Conservation (phyloP, 2,329 filamentous ascomycete species). For the Sarocladium strictum region DNA sequence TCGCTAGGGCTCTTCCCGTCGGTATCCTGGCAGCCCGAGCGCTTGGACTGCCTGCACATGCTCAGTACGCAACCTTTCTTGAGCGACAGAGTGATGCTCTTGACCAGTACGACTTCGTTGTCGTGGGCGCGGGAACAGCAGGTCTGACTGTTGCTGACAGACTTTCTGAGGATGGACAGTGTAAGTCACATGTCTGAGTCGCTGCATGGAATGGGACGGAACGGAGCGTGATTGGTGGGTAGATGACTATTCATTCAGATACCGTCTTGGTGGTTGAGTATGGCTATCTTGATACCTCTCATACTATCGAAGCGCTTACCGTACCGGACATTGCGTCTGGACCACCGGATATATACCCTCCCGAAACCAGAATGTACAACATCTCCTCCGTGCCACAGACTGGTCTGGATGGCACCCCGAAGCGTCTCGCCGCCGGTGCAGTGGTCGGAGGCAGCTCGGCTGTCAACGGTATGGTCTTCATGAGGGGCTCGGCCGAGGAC, state of each 20-base stretch:
- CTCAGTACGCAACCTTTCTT: neutral
- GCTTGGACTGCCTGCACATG: neutral
- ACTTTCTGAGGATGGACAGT: conserved; percentile 7
- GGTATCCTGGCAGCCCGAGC: neutral
- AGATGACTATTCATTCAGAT: too few relatives aligned
- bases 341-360: conserved; percentile 14
- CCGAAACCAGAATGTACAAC: conserved; percentile 20
- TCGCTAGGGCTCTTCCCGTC: neutral
- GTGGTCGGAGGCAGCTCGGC: conserved; percentile 23
- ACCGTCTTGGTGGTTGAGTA: conserved; percentile 18
- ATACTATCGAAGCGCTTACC: conserved; percentile 8
- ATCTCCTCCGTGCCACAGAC: conserved; percentile 18
- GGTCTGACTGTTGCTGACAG: conserved; percentile 8
- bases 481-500: conserved; percentile 21
- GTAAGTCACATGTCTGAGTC: neutral
- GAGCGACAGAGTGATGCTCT: neutral
- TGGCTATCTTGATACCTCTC: conserved; percentile 13
- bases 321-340: conserved; percentile 1
- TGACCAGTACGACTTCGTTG: conserved; percentile 1
- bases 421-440: conserved; percentile 13
- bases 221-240: too few relatives aligned
- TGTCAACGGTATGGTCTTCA: conserved; percentile 21
- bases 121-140: conserved; percentile 7
- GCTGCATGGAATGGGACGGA: too few relatives aligned
- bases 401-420: conserved; percentile 15